Base-by-base conservation (phyloP, 805 yeast genomes). In the Cyberlindnera maritima region DNA sequence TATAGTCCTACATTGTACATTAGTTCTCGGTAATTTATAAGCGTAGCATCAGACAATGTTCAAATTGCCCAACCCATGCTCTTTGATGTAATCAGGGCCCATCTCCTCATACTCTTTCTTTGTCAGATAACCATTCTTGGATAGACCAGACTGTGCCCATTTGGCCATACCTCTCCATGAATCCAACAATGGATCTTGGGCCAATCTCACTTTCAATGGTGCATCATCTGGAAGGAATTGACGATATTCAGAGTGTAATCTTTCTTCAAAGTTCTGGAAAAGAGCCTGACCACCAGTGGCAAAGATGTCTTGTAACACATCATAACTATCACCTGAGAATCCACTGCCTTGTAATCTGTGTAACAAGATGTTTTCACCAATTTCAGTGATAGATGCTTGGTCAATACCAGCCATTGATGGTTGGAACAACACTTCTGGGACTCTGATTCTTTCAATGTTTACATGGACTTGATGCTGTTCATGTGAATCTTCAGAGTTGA, bases 141-240 rank as follows among this genome's bases (percentile, higher is more conserved):
- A 72, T 15, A 73, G 79, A 1, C 66, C 73, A 19, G 76, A 71
- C 3, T 58, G 57, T 6, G 91, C 71, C 87, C 96, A 88, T 58
- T 77, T 76, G 12, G 88, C 82, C 96, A 94, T 90, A 25, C 99
- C 99, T 58, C 74, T 83, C 98, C 99, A 94, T 1, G 97, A 80
- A 64, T 92, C 99, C 26, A 78, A 59, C 1, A 78, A 55, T 2
- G 96, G 92, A 62, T 88, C 81, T 2, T 65, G 54, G 0, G 96
- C 94, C 15, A 67, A 60, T 46, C 84, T 69, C 1, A 91, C 85
- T 5, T 72, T 67, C 31, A 91, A 66, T 0, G 79, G 75, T 0
- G 85, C 68, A 1, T 79, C 85, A 2, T 74, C 74, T 0, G 98
- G 98, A 43, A 94, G 68, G 49, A 85, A 77, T 9, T 79, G 68